phyloP scores from a whole-genome alignment of 1,139 yeast species.

The Candida frijolesensis region DNA sequence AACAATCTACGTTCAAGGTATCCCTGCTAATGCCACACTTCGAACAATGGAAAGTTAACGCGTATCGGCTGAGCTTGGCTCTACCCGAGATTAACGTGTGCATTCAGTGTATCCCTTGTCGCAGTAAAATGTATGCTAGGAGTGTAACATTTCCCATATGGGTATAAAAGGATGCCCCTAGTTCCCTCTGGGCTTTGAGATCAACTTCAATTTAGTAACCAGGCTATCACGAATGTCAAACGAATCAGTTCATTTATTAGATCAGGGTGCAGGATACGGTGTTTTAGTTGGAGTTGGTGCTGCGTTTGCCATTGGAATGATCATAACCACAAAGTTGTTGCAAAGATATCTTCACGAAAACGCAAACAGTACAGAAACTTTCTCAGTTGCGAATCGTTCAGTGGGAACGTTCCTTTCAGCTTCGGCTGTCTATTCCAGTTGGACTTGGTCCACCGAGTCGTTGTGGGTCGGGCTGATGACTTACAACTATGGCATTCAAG shows the following conservation, averaged over 20 bases:
- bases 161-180: no score
- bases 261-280: slow-evolving; percentile 32
- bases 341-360: slow-evolving; percentile 28
- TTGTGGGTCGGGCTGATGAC: slow-evolving; percentile 30
- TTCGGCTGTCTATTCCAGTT: slow-evolving; percentile 28
- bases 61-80: no score
- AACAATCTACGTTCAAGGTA: no score
- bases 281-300: slow-evolving; percentile 33
- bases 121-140: no score
- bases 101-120: no score
- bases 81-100: no score
- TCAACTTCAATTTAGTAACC: neutral
- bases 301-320: slow-evolving; percentile 31
- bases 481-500: slow-evolving; percentile 30
- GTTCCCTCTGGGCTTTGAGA: no score
- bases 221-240: slow-evolving; percentile 7
- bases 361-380: slow-evolving; percentile 32
- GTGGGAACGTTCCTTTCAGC: slow-evolving; percentile 31
- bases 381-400: slow-evolving; percentile 31
- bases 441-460: slow-evolving; percentile 39
- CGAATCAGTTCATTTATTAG: slow-evolving; percentile 19
- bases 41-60: no score
- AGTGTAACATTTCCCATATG: no score
- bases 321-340: slow-evolving; percentile 27
- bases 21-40: no score